Evolutionary conservation across 23 red algal species (phyloP).

Genomic region (Gracilaria caudata): DNA sequence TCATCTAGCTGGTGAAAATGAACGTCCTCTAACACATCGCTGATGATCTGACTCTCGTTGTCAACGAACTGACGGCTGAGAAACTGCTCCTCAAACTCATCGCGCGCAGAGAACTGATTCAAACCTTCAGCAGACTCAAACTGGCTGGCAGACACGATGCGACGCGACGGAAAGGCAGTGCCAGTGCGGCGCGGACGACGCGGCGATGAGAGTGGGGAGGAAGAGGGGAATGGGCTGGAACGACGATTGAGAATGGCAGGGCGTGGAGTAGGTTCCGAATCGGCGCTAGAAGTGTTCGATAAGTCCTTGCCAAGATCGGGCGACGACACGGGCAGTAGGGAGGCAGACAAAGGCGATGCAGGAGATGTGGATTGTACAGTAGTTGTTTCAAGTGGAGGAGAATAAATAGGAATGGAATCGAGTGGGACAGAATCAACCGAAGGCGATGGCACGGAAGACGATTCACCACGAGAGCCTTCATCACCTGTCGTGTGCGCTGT

Average conservation of each 20-base stretch:
- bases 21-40: constrained; percentile 46
- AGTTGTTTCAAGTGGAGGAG: neutral
- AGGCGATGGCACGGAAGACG: neutral
- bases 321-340: neutral
- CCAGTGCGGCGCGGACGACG: constrained; percentile 62
- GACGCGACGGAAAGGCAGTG: constrained; percentile 25
- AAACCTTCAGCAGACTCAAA: constrained; percentile 32
- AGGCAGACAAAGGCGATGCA: constrained; percentile 10
- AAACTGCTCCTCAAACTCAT: constrained; percentile 73
- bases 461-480: neutral
- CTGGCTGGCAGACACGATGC: constrained; percentile 16
- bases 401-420: constrained; percentile 4
- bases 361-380: constrained; percentile 3
- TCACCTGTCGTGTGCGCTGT: neutral
- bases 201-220: constrained; percentile 41
- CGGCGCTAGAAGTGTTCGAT: neutral
- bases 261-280: constrained; percentile 18
- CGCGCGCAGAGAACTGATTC: constrained; percentile 39
- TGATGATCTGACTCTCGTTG: constrained; percentile 50
- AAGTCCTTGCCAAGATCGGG: constrained; percentile 13
- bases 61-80: constrained; percentile 25
- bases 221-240: neutral
- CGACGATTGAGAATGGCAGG: constrained; percentile 28
- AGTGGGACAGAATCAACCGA: neutral
- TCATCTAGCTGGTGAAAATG: constrained; percentile 59